Base-by-base conservation (phyloP, 1,284 basidiomycete species). In the Blastosporella zonata region DNA sequence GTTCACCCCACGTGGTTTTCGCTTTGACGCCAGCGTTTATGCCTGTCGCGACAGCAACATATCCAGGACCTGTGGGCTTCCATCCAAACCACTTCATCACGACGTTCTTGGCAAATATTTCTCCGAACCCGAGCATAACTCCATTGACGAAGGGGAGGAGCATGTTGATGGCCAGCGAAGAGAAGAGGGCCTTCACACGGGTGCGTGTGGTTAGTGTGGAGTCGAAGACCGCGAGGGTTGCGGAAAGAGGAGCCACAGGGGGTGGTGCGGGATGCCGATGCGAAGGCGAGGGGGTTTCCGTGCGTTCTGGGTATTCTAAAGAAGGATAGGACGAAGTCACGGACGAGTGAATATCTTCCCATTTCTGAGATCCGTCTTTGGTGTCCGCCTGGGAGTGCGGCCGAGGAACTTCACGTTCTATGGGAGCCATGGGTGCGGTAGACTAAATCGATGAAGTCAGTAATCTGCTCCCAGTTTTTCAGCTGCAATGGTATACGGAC, bases 121-220 rank as follows among this genome's bases (percentile, higher is more conserved):
- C 96, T 20, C 96, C 96, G 62, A 98, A 95, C 8, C 96, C 96
- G 40, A 98, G 82, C 93, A 98, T 97, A 59, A 98, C 90, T 22
- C 96, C 96, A 63, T 98, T 98, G 40, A 98, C 80, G 65, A 99
- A 99, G 0, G 96, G 96, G 35, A 98, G 74, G 1, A 94, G 69
- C 51, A 99, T 69, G 67, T 99, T 98, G 71, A 98, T 94, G 31
- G 90, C 90, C 50, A 98, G 66, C 6, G 90, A 85, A 3, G 93
- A 90, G 36, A 90, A 63, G 50, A 97, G 69, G 4, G 93, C 90
- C 41, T 79, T 78, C 23, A 85, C 59, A 43, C 87, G 82, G 25
- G 85, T 83, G 53, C 77, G 75, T 38, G 74, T 73, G 21, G 84
- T 77, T 43, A 91, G 71, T 44, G 79, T 73, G 17, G 74, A 66